These are phyloP conservation scores for Neopestalotiopsis clavispora DNA, from an alignment of 2,329 filamentous ascomycete species.

Conservation along the genomic window DNA sequence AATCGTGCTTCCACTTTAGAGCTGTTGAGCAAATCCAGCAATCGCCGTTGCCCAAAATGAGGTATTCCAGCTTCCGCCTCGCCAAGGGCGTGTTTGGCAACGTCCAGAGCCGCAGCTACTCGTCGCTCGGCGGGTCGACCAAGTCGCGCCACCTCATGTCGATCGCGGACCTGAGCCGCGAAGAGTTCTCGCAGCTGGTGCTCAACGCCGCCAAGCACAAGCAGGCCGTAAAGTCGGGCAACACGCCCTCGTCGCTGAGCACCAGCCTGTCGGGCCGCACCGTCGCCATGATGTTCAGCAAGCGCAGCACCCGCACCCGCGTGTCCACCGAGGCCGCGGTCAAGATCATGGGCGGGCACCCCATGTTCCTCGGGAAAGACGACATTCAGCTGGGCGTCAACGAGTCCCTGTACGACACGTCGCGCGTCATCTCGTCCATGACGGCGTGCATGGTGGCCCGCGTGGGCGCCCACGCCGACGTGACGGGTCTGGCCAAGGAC, in stretches of 20 bases:
- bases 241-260: slow-evolving; percentile 62
- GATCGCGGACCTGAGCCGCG: slow-evolving; percentile 81
- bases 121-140: slow-evolving; percentile 30
- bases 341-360: slow-evolving; percentile 84
- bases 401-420: slow-evolving; percentile 92
- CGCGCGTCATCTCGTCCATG: slow-evolving; percentile 93
- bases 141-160: slow-evolving; percentile 85
- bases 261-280: slow-evolving; percentile 75
- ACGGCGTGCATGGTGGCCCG: slow-evolving; percentile 82
- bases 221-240: slow-evolving; percentile 72
- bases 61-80: slow-evolving; percentile 27
- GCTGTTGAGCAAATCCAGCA: neutral
- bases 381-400: slow-evolving; percentile 98
- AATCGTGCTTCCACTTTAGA: neutral
- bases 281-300: slow-evolving; percentile 95
- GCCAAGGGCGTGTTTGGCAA: slow-evolving; percentile 21
- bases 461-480: slow-evolving; percentile 77
- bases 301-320: slow-evolving; percentile 90
- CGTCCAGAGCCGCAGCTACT: slow-evolving; percentile 49
- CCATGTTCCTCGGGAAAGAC: slow-evolving; percentile 95
- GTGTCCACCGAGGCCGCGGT: slow-evolving; percentile 93
- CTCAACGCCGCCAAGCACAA: slow-evolving; percentile 83
- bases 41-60: slow-evolving; percentile 27
- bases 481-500: slow-evolving; percentile 71
- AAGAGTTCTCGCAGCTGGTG: slow-evolving; percentile 82